Evolutionary conservation across 495 filamentous ascomycete species (phyloP).

Genomic region (Daldinia bambusicola): DNA sequence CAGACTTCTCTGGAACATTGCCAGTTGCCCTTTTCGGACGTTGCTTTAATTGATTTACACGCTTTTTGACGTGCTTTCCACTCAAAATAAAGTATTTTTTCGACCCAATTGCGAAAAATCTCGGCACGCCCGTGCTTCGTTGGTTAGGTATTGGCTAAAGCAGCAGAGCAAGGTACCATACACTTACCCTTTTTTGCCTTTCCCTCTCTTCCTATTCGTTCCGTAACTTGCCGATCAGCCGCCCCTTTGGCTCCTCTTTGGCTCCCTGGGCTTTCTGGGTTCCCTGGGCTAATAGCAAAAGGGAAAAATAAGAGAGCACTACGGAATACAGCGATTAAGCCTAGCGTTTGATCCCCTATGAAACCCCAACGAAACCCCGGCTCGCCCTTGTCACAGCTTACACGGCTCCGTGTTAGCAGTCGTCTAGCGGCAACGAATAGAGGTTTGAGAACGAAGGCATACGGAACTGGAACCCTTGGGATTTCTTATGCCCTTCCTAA

Average conservation of each 20-base stretch:
- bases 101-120: slow-evolving; percentile 9
- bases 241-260: slow-evolving; percentile 28
- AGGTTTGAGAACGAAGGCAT: slow-evolving; percentile 35
- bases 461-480: slow-evolving; percentile 40
- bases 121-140: slow-evolving; percentile 37
- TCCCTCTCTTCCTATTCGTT: slow-evolving; percentile 33
- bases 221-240: slow-evolving; percentile 44
- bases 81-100: slow-evolving; percentile 1
- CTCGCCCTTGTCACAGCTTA: slow-evolving; percentile 40
- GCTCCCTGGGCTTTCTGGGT: background rate
- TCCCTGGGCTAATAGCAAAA: slow-evolving; percentile 22
- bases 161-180: background rate
- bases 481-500: slow-evolving; percentile 19
- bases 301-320: slow-evolving; percentile 5
- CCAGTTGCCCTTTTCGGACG: slow-evolving; percentile 29
- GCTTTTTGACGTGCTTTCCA: slow-evolving; percentile 2
- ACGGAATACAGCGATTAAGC: slow-evolving; percentile 28
- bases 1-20: slow-evolving; percentile 7
- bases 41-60: slow-evolving; percentile 26
- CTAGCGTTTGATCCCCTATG: slow-evolving; percentile 44
- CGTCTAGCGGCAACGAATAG: slow-evolving; percentile 36
- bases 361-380: slow-evolving; percentile 48
- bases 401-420: slow-evolving; percentile 44
- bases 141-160: slow-evolving; percentile 13
- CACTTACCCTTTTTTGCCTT: slow-evolving; percentile 16